Evolutionary conservation across 768 basidiomycete genomes (phyloP), one percentile per base, ranked within the genome.

Genomic region (Psilocybe azurescens): DNA sequence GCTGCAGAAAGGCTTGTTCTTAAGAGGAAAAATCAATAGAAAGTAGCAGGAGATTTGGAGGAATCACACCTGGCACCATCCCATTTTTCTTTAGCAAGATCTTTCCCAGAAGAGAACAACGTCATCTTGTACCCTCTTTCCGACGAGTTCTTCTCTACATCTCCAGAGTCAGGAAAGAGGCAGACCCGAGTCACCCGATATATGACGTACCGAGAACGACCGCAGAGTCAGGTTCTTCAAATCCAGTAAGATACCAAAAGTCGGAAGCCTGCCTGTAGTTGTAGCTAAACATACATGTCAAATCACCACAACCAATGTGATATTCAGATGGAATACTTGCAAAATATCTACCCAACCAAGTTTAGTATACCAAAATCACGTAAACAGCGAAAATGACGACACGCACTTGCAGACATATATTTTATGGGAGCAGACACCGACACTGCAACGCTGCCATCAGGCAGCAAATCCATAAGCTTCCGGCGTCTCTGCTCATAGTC

Each of bases 211-310:
- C 88, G 50, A 99, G 81, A 41, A 98, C 81, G 47, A 99, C 79
- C 0, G 93, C 95, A 16, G 97, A 86, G 59, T 97, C 91, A 1
- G 95, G 93, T 72, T 99, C 97, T 60, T 94, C 87, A 69, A 97
- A 97, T 10, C 97, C 97, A 0, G 97, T 97, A 13, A 99, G 80
- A 74, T 99, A 99, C 91, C 91, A 94, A 73, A 96, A 93, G 75
- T 97, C 90, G 39, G 93, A 94, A 0, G 87, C 87, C 75, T 97
- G 97, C 24, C 97, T 87, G 72, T 93, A 97, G 73, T 95, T 95
- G 82, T 98, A 97, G 74, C 96, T 99, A 39, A 39, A 55, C 16
- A 53, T 58, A 51, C 16, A 69, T 47, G 46, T 50, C 8, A 57
- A n/a, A 46, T 30, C 30, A 46, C 28, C 18, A 10, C 20, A 38